Evolutionary conservation across 1,139 yeast species (phyloP), one percentile per base, ranked within the genome.

Genomic region (Protomyces lactucae-debilis): DNA sequence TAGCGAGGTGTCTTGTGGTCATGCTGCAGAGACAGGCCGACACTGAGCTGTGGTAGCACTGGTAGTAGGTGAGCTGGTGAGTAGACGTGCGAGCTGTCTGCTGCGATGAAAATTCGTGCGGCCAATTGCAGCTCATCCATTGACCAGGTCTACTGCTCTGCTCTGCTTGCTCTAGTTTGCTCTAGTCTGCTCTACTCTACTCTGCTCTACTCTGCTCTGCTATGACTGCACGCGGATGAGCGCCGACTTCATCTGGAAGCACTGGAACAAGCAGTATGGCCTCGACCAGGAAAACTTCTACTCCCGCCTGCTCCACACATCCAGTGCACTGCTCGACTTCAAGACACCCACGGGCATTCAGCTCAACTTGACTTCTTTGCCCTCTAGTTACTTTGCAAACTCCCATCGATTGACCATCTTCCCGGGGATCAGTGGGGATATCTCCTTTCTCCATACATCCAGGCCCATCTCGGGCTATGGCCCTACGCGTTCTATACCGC

Each of bases 371-470:
- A 84, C 95, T 1, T 85, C 95, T 51, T 86, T 84, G 71, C 80
- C 95, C 0, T 82, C 96, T 0, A 82, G 82, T 3, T 78, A 83
- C 71, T 87, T 90, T 70, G 92, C 89, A 61, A 86, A 91, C 12
- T 85, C 92, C 23, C 82, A 90, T 71, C 83, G 88, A 1, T 78
- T 93, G 16, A 83, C 89, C 43, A 88, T 88, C 69, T 77, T 82
- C 53, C 86, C 85, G 52, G 76, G 82, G 6, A 83, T 93, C 59
- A 86, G 86, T 72, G 98, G 98, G 0, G 87, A 97, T 0, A 73
- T 92, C 46, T 86, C 97, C 0, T 93, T 92, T 72, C 75, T 92
- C 23, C 91, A 88, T 74, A 82, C 93, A 3, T 83, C 92, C 0
- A 76, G 78, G 0, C 84, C 87, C 0, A 74, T 89, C 56, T 74